Evolutionary conservation across 495 filamentous ascomycete species (phyloP).

Genomic region (Pyrenopolyporus hunteri): DNA sequence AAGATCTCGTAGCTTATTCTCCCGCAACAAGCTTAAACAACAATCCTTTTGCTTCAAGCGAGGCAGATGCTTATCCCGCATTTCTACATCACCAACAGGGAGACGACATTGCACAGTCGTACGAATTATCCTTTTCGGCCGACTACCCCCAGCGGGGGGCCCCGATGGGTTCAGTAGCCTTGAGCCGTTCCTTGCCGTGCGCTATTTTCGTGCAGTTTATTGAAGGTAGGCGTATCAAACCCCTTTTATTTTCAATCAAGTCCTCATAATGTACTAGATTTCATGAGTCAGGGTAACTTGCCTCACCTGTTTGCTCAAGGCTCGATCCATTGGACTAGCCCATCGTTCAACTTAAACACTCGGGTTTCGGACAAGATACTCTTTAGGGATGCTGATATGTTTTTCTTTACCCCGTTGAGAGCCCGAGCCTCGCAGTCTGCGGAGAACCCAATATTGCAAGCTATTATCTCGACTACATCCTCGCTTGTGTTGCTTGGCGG

Average conservation of each 20-base stretch:
- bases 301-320: constrained; percentile 12
- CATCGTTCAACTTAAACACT: neutral
- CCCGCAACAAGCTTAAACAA: neutral
- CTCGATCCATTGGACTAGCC: neutral
- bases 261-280: constrained; percentile 16
- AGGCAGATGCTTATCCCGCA: neutral
- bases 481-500: constrained; percentile 4
- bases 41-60: neutral
- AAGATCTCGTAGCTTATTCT: neutral
- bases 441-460: constrained; percentile 6
- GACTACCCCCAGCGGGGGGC: neutral
- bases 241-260: neutral
- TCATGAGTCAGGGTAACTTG: constrained; percentile 6
- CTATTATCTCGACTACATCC: constrained; percentile 23
- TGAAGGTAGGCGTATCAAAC: constrained; percentile 2
- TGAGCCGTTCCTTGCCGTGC: constrained; percentile 2
- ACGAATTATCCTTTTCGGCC: neutral
- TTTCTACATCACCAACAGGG: neutral
- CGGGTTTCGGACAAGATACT: neutral
- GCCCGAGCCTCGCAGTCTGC: neutral
- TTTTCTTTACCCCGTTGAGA: constrained; percentile 9
- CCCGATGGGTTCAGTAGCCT: neutral
- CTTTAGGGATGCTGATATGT: neutral
- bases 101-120: neutral
- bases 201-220: constrained; percentile 19